Conservation (phyloP, 805 yeast species). For the Cyberlindnera meyerae region DNA sequence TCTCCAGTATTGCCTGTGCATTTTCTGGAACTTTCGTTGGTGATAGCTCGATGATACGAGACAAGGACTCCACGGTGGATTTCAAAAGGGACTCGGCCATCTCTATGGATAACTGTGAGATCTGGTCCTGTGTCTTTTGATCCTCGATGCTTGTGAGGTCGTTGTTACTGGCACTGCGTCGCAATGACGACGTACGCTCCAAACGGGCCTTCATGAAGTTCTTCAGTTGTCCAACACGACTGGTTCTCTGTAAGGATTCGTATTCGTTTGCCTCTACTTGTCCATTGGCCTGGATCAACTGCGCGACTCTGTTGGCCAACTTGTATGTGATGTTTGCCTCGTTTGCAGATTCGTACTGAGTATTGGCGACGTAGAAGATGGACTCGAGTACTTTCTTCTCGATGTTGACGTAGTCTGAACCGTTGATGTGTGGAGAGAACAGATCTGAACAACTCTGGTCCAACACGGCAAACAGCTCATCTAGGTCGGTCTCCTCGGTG, state of each 20-base stretch:
- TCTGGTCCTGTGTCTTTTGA: slow-evolving; percentile 17
- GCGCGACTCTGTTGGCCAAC: slow-evolving; percentile 18
- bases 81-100: slow-evolving; percentile 61
- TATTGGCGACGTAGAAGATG: slow-evolving; percentile 29
- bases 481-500: slow-evolving; percentile 33
- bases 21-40: slow-evolving; percentile 59
- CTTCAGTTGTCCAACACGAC: slow-evolving; percentile 48
- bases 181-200: slow-evolving; percentile 37
- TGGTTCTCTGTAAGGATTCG: slow-evolving; percentile 27
- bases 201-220: slow-evolving; percentile 51
- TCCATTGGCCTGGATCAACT: slow-evolving; percentile 1
- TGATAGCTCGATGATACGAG: slow-evolving; percentile 68
- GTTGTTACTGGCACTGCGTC: slow-evolving; percentile 11
- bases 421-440: slow-evolving; percentile 64
- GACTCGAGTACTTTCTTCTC: slow-evolving; percentile 65
- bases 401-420: slow-evolving; percentile 59
- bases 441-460: slow-evolving; percentile 73
- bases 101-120: slow-evolving; percentile 30
- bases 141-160: slow-evolving; percentile 5
- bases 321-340: slow-evolving; percentile 30
- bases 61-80: slow-evolving; percentile 70
- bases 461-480: slow-evolving; percentile 42
- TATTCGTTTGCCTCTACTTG: slow-evolving; percentile 21
- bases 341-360: slow-evolving; percentile 28
- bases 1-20: slow-evolving; percentile 61